Percentiles rank a stretch among this genome's conserved stretches.
These are phyloP conservation scores for Mortierella sp. DNA, from an alignment of 371 early-diverging fungal genomes.

Conservation along the genomic window DNA sequence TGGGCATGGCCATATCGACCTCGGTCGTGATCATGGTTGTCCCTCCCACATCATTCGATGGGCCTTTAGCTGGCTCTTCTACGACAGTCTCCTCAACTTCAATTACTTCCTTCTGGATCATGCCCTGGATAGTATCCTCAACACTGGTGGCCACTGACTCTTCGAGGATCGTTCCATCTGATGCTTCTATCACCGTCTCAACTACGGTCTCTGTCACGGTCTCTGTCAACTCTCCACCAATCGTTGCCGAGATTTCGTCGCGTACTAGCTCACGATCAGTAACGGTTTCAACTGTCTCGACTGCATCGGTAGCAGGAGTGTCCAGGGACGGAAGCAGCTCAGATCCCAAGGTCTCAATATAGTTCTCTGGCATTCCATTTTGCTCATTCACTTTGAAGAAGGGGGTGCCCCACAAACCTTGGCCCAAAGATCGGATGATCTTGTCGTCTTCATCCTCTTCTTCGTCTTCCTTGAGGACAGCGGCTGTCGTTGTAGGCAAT, in stretches of 20 bases:
- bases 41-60: neutral
- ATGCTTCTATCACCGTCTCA: constrained; percentile 15
- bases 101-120: constrained; percentile 16
- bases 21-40: constrained; percentile 10
- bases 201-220: constrained; percentile 32
- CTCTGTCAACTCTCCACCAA: constrained; percentile 18
- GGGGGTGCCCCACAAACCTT: constrained; percentile 42
- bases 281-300: neutral
- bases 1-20: constrained; percentile 3
- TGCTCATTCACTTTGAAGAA: constrained; percentile 33
- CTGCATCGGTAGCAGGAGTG: neutral
- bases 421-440: constrained; percentile 22
- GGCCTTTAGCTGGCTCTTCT: neutral
- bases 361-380: constrained; percentile 25
- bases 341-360: constrained; percentile 13
- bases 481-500: neutral
- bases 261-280: constrained; percentile 9
- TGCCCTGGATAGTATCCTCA: constrained; percentile 18
- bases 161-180: constrained; percentile 26
- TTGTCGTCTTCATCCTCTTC: constrained; percentile 34
- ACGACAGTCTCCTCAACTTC: constrained; percentile 21
- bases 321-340: too few relatives aligned
- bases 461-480: neutral
- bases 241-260: constrained; percentile 9
- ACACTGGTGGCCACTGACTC: constrained; percentile 23